Percentiles rank a stretch among this genome's conserved stretches.
Evolutionary conservation across 345 rosid genomes (phyloP).

Genomic region (Brassica cretica): DNA sequence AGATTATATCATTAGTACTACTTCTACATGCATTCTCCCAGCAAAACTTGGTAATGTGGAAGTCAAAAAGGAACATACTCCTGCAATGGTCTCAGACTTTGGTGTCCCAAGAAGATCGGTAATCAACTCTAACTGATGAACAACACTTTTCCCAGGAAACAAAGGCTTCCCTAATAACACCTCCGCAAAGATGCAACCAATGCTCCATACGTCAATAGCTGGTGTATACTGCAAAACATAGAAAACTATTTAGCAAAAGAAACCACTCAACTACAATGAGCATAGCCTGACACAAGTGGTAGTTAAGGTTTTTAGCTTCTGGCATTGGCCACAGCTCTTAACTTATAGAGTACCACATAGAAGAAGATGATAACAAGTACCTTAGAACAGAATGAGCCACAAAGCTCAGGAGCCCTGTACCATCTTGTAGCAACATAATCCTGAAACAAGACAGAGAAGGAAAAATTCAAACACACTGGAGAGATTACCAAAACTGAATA

Average conservation of each 20-base stretch:
- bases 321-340: conserved; percentile 14
- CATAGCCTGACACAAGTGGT: conserved; percentile 56
- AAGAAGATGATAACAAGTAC: conserved; percentile 43
- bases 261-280: conserved; percentile 19
- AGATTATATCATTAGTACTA: not conserved
- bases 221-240: conserved; percentile 82
- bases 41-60: conserved; percentile 14
- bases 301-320: conserved; percentile 83
- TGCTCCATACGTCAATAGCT: conserved; percentile 99
- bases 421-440: conserved; percentile 99
- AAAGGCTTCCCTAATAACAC: conserved; percentile 93
- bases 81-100: conserved; percentile 75
- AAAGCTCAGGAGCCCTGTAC: conserved; percentile 98
- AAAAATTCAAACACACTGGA: conserved; percentile 12
- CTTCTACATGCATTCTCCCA: conserved; percentile 6
- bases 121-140: conserved; percentile 92
- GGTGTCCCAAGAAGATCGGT: conserved; percentile 98
- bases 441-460: conserved; percentile 42
- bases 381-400: conserved; percentile 97
- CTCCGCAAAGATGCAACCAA: conserved; percentile 98
- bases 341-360: not conserved
- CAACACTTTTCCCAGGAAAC: conserved; percentile 98
- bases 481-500: not conserved
- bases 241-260: conserved; percentile 29
- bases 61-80: conserved; percentile 51